These are phyloP conservation scores for Citrullus amarus DNA, from an alignment of 306 rosid species.

Conservation along the genomic window DNA sequence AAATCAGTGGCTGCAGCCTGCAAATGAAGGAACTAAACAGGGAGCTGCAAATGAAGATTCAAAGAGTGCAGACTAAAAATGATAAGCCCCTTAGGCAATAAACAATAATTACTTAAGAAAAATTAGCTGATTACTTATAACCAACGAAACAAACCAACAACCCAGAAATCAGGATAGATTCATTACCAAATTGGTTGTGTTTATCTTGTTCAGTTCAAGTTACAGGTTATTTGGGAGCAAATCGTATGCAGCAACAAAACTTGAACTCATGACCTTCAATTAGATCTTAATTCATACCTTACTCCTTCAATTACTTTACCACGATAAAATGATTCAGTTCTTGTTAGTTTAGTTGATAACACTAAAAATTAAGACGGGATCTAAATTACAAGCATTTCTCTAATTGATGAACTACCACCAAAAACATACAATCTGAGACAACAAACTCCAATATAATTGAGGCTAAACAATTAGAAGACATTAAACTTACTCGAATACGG, in stretches of 20 bases:
- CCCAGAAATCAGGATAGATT: not conserved
- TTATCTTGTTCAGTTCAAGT: not conserved
- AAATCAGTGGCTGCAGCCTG: not conserved
- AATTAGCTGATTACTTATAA: not conserved
- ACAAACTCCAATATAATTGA: not conserved
- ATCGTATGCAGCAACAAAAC: not conserved
- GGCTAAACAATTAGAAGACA: not conserved
- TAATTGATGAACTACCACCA: not conserved
- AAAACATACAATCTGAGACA: not conserved
- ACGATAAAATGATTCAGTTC: not conserved
- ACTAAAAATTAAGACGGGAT: not conserved
- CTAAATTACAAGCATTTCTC: not conserved
- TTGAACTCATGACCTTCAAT: not conserved
- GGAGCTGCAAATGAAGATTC: not conserved
- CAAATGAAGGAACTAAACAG: not conserved
- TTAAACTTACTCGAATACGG: conserved; percentile 51
- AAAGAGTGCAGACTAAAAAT: not conserved
- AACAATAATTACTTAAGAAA: not conserved
- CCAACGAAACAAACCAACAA: not conserved
- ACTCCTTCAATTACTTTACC: not conserved
- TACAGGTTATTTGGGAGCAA: not conserved
- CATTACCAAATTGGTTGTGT: not conserved
- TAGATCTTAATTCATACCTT: not conserved
- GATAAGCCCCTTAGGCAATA: not conserved
- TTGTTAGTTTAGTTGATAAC: not conserved